Conservation (phyloP, 2,329 filamentous ascomycete genomes). For the Pseudocercospora vitis region DNA sequence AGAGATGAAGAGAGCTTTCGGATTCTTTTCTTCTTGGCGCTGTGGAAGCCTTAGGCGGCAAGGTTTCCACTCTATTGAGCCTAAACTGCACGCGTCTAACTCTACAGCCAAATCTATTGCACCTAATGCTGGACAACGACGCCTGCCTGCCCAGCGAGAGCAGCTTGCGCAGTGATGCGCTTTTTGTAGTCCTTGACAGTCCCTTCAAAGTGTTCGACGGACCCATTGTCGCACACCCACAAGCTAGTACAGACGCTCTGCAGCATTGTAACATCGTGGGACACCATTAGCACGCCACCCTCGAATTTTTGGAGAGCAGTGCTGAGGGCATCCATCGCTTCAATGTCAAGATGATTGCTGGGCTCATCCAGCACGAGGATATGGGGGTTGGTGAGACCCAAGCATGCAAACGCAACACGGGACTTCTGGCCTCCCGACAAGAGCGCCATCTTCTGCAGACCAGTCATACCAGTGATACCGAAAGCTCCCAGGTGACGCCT, state of each 20-base stretch:
- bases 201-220: constrained; percentile 92
- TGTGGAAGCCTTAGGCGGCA: background rate
- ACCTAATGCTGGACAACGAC: constrained; percentile 58
- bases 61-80: too few species aligned
- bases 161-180: constrained; percentile 75
- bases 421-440: constrained; percentile 98
- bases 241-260: constrained; percentile 91
- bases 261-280: constrained; percentile 94
- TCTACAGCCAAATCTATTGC: too few species aligned
- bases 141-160: constrained; percentile 71
- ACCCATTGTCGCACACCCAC: constrained; percentile 95
- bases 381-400: constrained; percentile 90
- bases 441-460: constrained; percentile 91
- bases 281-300: constrained; percentile 96
- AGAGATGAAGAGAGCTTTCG: background rate
- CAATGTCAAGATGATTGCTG: constrained; percentile 97
- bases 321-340: constrained; percentile 91
- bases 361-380: constrained; percentile 98
- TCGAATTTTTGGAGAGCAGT: constrained; percentile 82
- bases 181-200: constrained; percentile 98
- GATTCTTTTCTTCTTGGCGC: constrained; percentile 4
- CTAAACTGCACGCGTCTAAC: too few species aligned
- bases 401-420: constrained; percentile 94
- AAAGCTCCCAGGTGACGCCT: constrained; percentile 88
- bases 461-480: constrained; percentile 86